Conservation (phyloP, 495 filamentous ascomycete species). For the Letharia lupina region DNA sequence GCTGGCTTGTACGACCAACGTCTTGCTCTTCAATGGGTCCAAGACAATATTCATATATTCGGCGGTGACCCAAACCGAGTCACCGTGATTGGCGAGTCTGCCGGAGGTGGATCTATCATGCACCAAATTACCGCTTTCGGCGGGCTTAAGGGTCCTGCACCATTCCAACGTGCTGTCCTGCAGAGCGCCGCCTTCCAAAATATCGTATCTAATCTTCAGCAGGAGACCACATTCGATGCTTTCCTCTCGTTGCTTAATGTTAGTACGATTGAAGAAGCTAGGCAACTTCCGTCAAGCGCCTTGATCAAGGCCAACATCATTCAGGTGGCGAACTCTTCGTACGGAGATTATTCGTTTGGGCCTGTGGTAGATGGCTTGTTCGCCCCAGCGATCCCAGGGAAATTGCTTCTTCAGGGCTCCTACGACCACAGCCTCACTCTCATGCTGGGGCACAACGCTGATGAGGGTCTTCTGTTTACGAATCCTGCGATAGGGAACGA, state of each 20-base stretch:
- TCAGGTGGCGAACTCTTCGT: slow-evolving; percentile 37
- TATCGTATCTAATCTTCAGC: slow-evolving; percentile 29
- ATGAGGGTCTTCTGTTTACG: slow-evolving; percentile 48
- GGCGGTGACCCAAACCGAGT: background rate
- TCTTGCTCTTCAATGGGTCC: background rate
- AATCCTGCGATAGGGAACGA: slow-evolving; percentile 32
- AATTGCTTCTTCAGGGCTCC: slow-evolving; percentile 47
- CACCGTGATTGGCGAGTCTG: background rate
- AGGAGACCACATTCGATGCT: slow-evolving; percentile 36
- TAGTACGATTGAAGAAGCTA: slow-evolving; percentile 41
- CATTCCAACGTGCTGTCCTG: background rate
- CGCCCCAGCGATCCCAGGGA: slow-evolving; percentile 46
- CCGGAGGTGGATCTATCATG: background rate
- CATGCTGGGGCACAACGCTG: slow-evolving; percentile 47
- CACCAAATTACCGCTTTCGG: background rate
- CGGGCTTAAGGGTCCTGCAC: background rate
- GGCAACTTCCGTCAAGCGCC: slow-evolving; percentile 37
- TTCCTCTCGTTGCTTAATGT: slow-evolving; percentile 44
- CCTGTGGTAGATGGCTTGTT: slow-evolving; percentile 53
- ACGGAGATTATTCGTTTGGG: slow-evolving; percentile 47
- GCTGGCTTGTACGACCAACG: background rate
- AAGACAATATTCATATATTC: background rate
- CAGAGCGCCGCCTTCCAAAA: slow-evolving; percentile 37
- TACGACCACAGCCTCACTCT: slow-evolving; percentile 48
- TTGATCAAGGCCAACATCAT: slow-evolving; percentile 45